Evolutionary conservation across 169 alveolate species (phyloP), one percentile per base, ranked within the genome.

Genomic region (Besnoitia besnoiti): DNA sequence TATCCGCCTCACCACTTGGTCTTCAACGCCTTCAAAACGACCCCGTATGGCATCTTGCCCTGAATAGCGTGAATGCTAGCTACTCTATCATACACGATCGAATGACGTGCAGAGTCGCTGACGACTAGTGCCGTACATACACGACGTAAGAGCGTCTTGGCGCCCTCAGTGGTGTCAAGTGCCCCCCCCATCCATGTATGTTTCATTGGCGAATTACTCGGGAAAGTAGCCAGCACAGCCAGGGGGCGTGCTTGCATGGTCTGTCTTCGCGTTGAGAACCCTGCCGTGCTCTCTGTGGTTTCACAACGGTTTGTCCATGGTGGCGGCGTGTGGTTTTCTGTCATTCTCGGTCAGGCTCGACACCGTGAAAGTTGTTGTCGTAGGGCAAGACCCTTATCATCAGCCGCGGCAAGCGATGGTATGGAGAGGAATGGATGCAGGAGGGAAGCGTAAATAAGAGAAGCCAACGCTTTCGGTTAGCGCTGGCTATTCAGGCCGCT

Each of bases 351-450:
- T 35, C 77, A 95, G 96, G 33, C 95, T 97, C 47, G 95, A 97
- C 35, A 94, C 97, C 49, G 96, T 98, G 27, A 98, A 98, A 92
- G 99, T 98, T 42, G 99, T 99, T 37, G 98, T 99, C 44, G 99
- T 99, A 27, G 99, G 99, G 0, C 99, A 99, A 95, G 99, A 99
- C 91, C 99, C 99, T 0, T 98, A 99, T 91, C 99, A 98, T 90
- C 99, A 98, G 77, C 98, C 98, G 30, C 98, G 98, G 19, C 99
- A 99, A 93, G 99, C 99, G n/a, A 98, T 98, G 99, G 93, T 77
- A 50, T 55, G 88, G 37, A 46, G 55, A 5, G 67, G 67, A n/a
- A 16, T n/a, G n/a, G n/a, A n/a, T n/a, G n/a, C n/a, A n/a, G n/a
- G n/a, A n/a, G n/a, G n/a, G n/a, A n/a, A n/a, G n/a, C n/a, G n/a